Percentiles rank a stretch among this genome's conserved stretches.
phyloP scores from a whole-genome alignment of 805 yeast genomes.

The Barnettozyma pratensis region DNA sequence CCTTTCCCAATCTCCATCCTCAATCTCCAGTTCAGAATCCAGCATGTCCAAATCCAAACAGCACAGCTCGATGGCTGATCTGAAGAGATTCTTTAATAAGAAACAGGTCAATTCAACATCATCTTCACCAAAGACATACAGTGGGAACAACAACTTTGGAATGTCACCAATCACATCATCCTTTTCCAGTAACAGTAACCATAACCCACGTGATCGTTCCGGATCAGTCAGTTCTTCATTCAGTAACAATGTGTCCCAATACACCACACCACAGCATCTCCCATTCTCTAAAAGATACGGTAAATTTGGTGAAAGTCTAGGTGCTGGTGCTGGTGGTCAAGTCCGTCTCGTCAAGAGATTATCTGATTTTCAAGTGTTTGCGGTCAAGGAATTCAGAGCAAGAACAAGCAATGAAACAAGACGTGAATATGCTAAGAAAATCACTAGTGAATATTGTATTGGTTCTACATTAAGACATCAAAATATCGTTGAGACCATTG shows the following conservation, averaged over 20 bases:
- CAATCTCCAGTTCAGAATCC: slow-evolving; percentile 22
- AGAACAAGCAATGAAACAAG: slow-evolving; percentile 68
- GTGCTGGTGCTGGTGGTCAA: slow-evolving; percentile 94
- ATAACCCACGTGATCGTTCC: slow-evolving; percentile 19
- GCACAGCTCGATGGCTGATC: slow-evolving; percentile 75
- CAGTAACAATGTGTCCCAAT: slow-evolving; percentile 31
- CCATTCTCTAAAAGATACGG: slow-evolving; percentile 76
- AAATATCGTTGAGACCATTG: slow-evolving; percentile 86
- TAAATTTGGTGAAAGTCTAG: slow-evolving; percentile 79
- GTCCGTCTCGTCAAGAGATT: slow-evolving; percentile 70
- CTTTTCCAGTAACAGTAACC: slow-evolving; percentile 11
- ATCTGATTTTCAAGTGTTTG: slow-evolving; percentile 68
- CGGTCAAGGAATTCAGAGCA: slow-evolving; percentile 87
- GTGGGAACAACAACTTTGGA: slow-evolving; percentile 5
- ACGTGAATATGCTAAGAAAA: slow-evolving; percentile 85
- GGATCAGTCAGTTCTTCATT: slow-evolving; percentile 29
- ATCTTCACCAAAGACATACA: slow-evolving; percentile 16
- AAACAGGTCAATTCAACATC: slow-evolving; percentile 19
- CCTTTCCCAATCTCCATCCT: slow-evolving; percentile 24
- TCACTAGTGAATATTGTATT: slow-evolving; percentile 91
- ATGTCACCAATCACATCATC: slow-evolving; percentile 16
- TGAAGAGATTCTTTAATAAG: slow-evolving; percentile 66
- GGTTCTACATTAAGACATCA: slow-evolving; percentile 89
- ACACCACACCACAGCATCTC: slow-evolving; percentile 33
- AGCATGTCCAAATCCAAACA: slow-evolving; percentile 45